phyloP scores from a whole-genome alignment of 2,329 filamentous ascomycete genomes.

The Pseudogymnoascus sp. region DNA sequence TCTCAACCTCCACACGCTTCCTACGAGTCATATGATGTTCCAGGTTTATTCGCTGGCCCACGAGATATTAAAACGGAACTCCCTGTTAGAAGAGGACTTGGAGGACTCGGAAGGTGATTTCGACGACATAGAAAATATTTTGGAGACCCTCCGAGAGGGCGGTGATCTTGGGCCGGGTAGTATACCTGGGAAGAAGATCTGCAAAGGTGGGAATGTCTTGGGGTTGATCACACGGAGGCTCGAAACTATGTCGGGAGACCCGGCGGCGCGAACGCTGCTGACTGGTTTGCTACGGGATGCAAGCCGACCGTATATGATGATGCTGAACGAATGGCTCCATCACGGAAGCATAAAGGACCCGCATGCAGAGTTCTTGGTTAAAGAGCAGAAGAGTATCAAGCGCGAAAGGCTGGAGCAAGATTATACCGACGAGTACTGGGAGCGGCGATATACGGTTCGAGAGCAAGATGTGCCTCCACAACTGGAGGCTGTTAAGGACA shows the following conservation, averaged over 20 bases:
- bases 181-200: conserved; percentile 81
- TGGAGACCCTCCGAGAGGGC: conserved; percentile 81
- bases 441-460: conserved; percentile 90
- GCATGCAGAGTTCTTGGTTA: conserved; percentile 87
- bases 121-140: conserved; percentile 84
- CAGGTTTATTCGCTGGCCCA: conserved; percentile 83
- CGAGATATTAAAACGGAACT: conserved; percentile 82
- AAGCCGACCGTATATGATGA: conserved; percentile 90
- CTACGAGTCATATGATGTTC: conserved; percentile 82
- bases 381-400: conserved; percentile 91
- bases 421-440: conserved; percentile 99
- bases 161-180: conserved; percentile 71
- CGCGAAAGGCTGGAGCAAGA: conserved; percentile 87
- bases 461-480: conserved; percentile 89
- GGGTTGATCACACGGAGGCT: conserved; percentile 77
- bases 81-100: conserved; percentile 71
- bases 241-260: conserved; percentile 87
- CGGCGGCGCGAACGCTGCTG: conserved; percentile 72
- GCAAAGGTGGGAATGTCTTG: conserved; percentile 93
- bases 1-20: conserved; percentile 82
- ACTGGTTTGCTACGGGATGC: conserved; percentile 78
- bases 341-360: conserved; percentile 92
- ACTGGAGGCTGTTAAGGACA: conserved; percentile 82
- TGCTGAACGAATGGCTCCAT: conserved; percentile 98
- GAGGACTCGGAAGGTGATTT: conserved; percentile 53